Evolutionary conservation across 495 filamentous ascomycete genomes (phyloP).

Genomic region (Pseudomonodictys pantanalensis): DNA sequence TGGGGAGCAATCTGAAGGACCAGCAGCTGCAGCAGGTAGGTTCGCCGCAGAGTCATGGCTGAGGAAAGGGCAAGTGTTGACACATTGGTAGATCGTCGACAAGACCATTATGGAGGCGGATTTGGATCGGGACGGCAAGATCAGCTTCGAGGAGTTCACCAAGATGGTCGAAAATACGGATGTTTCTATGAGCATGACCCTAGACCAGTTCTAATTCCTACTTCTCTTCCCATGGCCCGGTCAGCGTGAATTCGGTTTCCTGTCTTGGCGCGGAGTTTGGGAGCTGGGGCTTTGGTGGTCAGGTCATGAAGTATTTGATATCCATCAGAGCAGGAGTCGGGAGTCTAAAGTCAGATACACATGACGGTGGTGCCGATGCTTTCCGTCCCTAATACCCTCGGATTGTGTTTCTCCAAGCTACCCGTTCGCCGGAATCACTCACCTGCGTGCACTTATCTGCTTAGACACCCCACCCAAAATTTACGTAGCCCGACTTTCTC

Average conservation of each 20-base stretch:
- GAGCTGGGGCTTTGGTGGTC: neutral
- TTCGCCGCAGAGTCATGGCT: neutral
- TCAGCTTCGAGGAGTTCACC: constrained; percentile 98
- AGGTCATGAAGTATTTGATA: constrained; percentile 3
- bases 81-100: constrained; percentile 66
- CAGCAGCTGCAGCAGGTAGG: constrained; percentile 87
- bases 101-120: constrained; percentile 99
- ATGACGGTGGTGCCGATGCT: no score
- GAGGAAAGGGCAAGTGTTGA: constrained; percentile 7
- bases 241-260: constrained; percentile 4
- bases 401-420: no score
- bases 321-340: no score
- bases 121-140: constrained; percentile 91
- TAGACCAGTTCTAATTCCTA: constrained; percentile 56
- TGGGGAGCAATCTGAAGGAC: constrained; percentile 98
- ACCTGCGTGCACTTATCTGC: no score
- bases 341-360: no score
- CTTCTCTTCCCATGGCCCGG: neutral
- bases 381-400: no score
- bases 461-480: no score
- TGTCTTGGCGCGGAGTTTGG: constrained; percentile 24
- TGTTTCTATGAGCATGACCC: constrained; percentile 95
- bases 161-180: constrained; percentile 99
- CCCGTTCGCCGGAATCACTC: no score
- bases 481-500: no score